Evolutionary conservation across 164 flowering plant genomes (phyloP), one percentile per base, ranked within the genome.

Genomic region (Aristolochia fimbriata): DNA sequence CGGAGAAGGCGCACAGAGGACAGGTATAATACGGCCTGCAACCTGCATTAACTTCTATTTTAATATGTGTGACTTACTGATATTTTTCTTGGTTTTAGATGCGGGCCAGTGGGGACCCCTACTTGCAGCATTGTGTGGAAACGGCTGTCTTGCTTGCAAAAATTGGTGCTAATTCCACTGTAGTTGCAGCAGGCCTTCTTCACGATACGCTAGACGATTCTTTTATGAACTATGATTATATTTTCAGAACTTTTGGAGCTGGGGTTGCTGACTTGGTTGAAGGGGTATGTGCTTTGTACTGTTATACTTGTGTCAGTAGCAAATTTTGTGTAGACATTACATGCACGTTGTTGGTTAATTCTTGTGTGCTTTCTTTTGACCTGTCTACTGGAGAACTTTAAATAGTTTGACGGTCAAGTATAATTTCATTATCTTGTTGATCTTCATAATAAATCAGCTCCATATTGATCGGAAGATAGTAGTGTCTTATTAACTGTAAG

Each of bases 161-260:
- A 48, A 76, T 93, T 69, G 99, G 99, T 55, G 97, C 97, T 23
- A 83, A 85, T 70, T 67, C 96, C 2, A 81, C 88, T 0, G 95
- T 93, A 16, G 93, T 93, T 37, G 97, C 96, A 22, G 96, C 99
- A 6, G 99, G 97, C 70, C 83, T 93, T 62, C 76, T 93, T 51
- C 99, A 93, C 31, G 99, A 93, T 68, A 83, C 97, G 0, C 72
- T 90, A 64, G 99, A 93, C 62, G 99, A 93, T 79, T 78, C 93
- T 51, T 83, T 70, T 65, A 61, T 80, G 59, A 75, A 72, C 48
- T 83, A 84, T 62, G 91, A 81, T 53, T 73, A 82, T 62, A 82
- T 93, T 57, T 71, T 59, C 20, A 60, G 71, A 57, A 73, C 71
- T 2, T 83, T 90, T 70, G 97, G 99, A 37, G 75, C 81, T 51